These are phyloP conservation scores for Fibroporia radiculosa DNA, from an alignment of 768 basidiomycete genomes.

Conservation along the genomic window DNA sequence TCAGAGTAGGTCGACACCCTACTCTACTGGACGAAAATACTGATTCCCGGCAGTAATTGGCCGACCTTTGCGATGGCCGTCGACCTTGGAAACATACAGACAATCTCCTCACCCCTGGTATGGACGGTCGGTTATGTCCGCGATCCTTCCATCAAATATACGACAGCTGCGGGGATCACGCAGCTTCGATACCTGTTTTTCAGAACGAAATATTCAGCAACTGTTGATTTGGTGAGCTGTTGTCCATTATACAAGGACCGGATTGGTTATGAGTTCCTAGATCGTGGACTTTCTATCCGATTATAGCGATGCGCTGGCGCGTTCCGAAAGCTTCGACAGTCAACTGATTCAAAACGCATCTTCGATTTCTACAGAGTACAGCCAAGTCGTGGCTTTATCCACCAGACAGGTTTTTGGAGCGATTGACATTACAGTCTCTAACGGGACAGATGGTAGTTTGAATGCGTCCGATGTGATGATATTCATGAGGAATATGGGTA, in stretches of 20 bases:
- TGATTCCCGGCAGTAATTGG: background rate
- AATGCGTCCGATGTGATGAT: constrained; percentile 20
- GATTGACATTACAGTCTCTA: constrained; percentile 20
- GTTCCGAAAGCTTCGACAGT: constrained; percentile 16
- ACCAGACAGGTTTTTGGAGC: constrained; percentile 19
- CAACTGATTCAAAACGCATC: constrained; percentile 16
- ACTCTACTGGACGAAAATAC: background rate
- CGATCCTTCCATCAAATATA: constrained; percentile 19
- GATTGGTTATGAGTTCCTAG: background rate
- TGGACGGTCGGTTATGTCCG: constrained; percentile 23
- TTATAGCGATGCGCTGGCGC: background rate
- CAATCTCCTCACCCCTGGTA: constrained; percentile 14
- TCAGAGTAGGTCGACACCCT: constrained; percentile 5
- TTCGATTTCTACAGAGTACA: constrained; percentile 15
- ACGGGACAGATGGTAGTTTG: constrained; percentile 8
- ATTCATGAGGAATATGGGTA: constrained; percentile 7
- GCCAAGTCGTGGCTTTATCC: constrained; percentile 18
- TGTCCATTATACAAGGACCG: background rate
- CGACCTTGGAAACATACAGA: constrained; percentile 19
- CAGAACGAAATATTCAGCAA: background rate
- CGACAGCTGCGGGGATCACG: constrained; percentile 1
- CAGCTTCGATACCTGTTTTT: constrained; percentile 15
- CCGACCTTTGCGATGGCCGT: constrained; percentile 19
- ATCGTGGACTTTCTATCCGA: background rate
- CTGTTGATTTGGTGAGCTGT: constrained; percentile 8